Evolutionary conservation across 768 basidiomycete species (phyloP).

Genomic region (Stropharia rugosoannulata): DNA sequence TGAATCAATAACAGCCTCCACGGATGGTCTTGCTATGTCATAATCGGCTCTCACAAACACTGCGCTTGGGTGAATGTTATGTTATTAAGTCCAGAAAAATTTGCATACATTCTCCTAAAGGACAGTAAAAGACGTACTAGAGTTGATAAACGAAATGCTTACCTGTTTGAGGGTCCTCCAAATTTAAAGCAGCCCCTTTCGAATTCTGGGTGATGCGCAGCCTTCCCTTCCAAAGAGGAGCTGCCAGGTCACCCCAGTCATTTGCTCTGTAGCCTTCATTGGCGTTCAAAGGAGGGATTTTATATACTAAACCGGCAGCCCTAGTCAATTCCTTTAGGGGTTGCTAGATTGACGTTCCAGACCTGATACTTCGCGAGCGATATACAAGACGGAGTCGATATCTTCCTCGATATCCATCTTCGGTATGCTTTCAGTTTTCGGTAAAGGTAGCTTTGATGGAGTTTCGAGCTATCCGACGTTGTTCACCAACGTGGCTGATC

Average conservation of each 20-base stretch:
- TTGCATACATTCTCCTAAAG: slow-evolving; percentile 61
- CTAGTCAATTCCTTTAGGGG: slow-evolving; percentile 2
- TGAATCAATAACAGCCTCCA: slow-evolving; percentile 96
- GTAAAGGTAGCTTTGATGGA: background rate
- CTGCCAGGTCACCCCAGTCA: slow-evolving; percentile 86
- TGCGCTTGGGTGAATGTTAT: slow-evolving; percentile 29
- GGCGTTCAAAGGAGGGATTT: slow-evolving; percentile 82
- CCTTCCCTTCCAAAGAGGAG: slow-evolving; percentile 90
- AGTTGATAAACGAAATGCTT: slow-evolving; percentile 20
- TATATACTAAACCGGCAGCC: slow-evolving; percentile 61
- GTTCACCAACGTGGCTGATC: too few species aligned
- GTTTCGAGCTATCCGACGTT: too few species aligned
- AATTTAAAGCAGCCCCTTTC: slow-evolving; percentile 61
- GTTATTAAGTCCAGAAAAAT: slow-evolving; percentile 4
- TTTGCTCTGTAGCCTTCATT: slow-evolving; percentile 91
- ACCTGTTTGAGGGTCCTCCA: slow-evolving; percentile 85
- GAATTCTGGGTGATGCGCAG: slow-evolving; percentile 83
- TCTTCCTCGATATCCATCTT: slow-evolving; percentile 65
- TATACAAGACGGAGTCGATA: slow-evolving; percentile 86
- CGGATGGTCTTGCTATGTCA: slow-evolving; percentile 71
- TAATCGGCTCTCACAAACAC: slow-evolving; percentile 90
- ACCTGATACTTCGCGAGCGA: slow-evolving; percentile 92
- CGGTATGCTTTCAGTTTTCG: background rate
- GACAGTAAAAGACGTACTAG: background rate
- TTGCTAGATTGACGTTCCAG: slow-evolving; percentile 12